Base-by-base conservation (phyloP, 1,139 yeast genomes). In the Debaryomyces subglobosus region DNA sequence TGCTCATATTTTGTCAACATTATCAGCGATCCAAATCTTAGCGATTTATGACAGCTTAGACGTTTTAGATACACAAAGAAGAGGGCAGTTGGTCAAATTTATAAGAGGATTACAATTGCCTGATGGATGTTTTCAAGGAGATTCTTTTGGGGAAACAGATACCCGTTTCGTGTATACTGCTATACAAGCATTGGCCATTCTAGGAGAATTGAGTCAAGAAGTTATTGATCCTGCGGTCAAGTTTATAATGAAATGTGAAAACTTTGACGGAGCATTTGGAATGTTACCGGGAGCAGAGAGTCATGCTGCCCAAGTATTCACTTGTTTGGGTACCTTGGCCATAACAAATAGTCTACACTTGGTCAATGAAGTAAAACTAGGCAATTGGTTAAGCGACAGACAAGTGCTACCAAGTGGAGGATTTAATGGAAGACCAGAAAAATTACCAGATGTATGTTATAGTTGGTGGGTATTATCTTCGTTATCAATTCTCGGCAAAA, bases 401-500 rank as follows among this genome's bases (percentile, higher is more conserved):
- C 99, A 94, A 65, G 79, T 89, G n/a, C 58, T 65, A 34, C 84
- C 85, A 3, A 77, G 78, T 23, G 99, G 99, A 5, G 99, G 99
- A 0, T 74, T 94, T 47, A 94, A 94, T 63, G 99, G 99, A 0
- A 79, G 99, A 44, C 99, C 99, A 0, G 97, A 95, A 55, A 94
- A 94, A 64, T 71, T 92, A 23, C 97, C 98, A 0, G 99, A 94
- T 66, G 97, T 89, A 13, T 94, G 99, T 64, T 94, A 94, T 64
- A 85, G 95, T 61, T 95, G 98, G 98, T 94, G 99, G 99, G 97
- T 91, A 5, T 67, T 92, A 38, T 86, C 96, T 0, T 80, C 94
- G 1, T 69, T 94, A 45, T 80, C 89, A 0, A 86, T 92, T 46
- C 71, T 94, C 23, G 80, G 72, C 0, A 82, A 79, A 53, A 65